phyloP scores from a whole-genome alignment of 83 land plant species.

The Picea mariana region DNA sequence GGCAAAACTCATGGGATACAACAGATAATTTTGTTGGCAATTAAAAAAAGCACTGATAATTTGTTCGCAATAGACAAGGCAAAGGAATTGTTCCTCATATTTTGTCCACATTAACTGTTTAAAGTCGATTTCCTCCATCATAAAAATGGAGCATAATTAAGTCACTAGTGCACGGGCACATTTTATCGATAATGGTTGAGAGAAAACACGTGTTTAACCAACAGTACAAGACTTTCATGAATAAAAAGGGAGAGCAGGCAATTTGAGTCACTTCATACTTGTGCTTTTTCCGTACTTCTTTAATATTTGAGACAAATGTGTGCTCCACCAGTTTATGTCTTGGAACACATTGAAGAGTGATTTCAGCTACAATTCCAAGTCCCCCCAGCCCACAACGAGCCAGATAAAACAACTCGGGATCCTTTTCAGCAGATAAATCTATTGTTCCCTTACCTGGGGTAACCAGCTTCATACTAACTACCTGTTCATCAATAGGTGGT shows the following conservation, averaged over 20 bases:
- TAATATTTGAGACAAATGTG: not conserved
- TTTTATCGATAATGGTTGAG: not conserved
- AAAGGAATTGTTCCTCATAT: not conserved
- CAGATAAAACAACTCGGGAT: slow-evolving; percentile 92
- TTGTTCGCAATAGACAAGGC: too few species aligned
- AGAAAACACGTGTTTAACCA: not conserved
- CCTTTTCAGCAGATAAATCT: slow-evolving; percentile 83
- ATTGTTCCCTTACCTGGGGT: slow-evolving; percentile 95
- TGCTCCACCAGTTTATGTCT: slow-evolving; percentile 33
- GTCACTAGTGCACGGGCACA: not conserved
- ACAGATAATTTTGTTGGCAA: too few species aligned
- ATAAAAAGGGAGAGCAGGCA: too few species aligned
- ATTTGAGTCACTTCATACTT: slow-evolving; percentile 48
- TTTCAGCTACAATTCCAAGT: slow-evolving; percentile 97
- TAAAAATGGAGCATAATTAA: not conserved
- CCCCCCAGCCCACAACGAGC: slow-evolving; percentile 99
- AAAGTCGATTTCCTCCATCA: not conserved
- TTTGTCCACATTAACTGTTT: not conserved
- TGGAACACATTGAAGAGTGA: slow-evolving; percentile 94
- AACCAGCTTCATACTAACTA: slow-evolving; percentile 83
- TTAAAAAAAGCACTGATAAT: too few species aligned
- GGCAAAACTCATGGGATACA: too few species aligned
- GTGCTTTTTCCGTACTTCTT: slow-evolving; percentile 91
- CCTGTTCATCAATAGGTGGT: slow-evolving; percentile 49
- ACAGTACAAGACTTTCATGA: not conserved